Percentiles rank a stretch among this genome's conserved stretches.
These are phyloP conservation scores for Arctium minus DNA, from an alignment of 129 eudicot species.

Conservation along the genomic window DNA sequence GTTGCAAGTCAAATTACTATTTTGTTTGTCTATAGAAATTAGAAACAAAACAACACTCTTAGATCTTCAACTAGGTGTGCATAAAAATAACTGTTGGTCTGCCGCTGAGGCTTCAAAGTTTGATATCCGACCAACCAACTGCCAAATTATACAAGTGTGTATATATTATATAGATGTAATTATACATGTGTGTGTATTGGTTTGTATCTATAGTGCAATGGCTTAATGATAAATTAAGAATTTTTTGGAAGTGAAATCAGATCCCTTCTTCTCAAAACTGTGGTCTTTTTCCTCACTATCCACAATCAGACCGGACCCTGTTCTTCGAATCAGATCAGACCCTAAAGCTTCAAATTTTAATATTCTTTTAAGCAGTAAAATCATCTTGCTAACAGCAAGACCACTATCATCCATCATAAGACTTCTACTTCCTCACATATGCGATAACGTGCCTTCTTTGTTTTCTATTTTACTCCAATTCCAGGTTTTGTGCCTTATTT, in stretches of 20 bases:
- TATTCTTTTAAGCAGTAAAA: background rate
- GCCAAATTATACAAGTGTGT: background rate
- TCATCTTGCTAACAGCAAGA: background rate
- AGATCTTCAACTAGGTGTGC: background rate
- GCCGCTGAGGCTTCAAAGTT: background rate
- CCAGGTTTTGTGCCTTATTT: background rate
- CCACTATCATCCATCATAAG: background rate
- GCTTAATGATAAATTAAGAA: background rate
- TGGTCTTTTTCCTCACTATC: background rate
- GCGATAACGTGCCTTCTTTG: background rate
- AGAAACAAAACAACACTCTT: background rate
- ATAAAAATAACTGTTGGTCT: background rate
- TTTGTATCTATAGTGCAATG: background rate
- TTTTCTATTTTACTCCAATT: background rate
- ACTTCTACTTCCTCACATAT: background rate
- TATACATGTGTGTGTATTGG: background rate
- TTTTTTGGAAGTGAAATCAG: background rate
- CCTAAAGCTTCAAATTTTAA: background rate
- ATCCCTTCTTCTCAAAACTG: background rate
- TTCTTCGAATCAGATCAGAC: background rate
- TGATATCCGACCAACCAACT: background rate
- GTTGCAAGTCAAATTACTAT: background rate
- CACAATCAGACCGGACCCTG: background rate
- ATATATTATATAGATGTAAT: background rate
- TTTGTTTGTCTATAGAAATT: background rate